Conservation (phyloP, 805 yeast genomes). For the Danielozyma ontarioensis region DNA sequence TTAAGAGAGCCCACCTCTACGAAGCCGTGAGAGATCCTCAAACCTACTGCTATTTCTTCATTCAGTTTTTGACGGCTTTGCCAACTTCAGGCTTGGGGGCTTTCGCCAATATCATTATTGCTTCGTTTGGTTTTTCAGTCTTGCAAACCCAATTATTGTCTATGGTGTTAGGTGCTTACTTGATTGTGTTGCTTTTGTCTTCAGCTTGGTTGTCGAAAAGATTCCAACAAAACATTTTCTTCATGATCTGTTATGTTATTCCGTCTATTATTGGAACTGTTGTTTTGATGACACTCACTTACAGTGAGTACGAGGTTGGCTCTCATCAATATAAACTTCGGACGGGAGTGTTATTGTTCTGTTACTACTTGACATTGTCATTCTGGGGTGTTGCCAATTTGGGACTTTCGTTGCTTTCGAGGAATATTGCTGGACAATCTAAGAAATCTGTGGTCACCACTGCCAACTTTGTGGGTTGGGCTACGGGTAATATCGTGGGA, state of each 20-base stretch:
- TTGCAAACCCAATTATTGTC: slow-evolving; percentile 25
- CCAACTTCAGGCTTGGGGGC: slow-evolving; percentile 9
- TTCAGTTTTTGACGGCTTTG: slow-evolving; percentile 6
- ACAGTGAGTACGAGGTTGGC: slow-evolving; percentile 11
- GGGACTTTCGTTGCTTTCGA: slow-evolving; percentile 13
- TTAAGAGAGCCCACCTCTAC: slow-evolving; percentile 6
- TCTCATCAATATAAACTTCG: slow-evolving; percentile 10
- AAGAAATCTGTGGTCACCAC: slow-evolving; percentile 15
- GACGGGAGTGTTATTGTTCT: slow-evolving; percentile 20
- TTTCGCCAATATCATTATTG: slow-evolving; percentile 7
- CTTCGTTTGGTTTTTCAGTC: slow-evolving; percentile 13
- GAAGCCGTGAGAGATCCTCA: slow-evolving; percentile 6
- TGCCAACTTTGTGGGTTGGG: slow-evolving; percentile 12
- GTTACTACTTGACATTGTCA: slow-evolving; percentile 21
- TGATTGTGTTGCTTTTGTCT: slow-evolving; percentile 15
- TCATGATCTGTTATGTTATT: slow-evolving; percentile 17
- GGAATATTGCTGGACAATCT: slow-evolving; percentile 26
- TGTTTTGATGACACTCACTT: slow-evolving; percentile 16
- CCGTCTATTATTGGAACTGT: slow-evolving; percentile 28
- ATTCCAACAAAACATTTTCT: slow-evolving; percentile 9
- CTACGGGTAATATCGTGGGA: slow-evolving; percentile 20
- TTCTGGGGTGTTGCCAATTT: slow-evolving; percentile 18
- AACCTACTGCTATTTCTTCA: slow-evolving; percentile 6
- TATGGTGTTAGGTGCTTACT: slow-evolving; percentile 27
- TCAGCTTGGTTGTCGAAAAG: slow-evolving; percentile 17